Base-by-base conservation (phyloP, 2,329 filamentous ascomycete species). In the Cordyceps fumosorosea region DNA sequence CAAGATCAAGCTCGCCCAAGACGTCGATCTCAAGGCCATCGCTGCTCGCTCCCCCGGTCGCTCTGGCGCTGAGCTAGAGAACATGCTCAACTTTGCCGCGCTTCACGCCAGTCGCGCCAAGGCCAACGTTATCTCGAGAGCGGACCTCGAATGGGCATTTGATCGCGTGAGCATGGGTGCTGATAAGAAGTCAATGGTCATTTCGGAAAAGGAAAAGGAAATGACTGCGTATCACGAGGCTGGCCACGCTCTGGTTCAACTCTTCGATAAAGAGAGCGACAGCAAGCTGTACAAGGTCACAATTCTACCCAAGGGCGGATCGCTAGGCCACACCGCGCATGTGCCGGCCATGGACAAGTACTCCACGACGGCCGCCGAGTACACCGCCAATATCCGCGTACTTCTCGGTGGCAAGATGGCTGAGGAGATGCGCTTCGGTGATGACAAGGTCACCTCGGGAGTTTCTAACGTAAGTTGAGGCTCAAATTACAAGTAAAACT, bases 131-230 rank as follows among this genome's bases (percentile, higher is more conserved):
- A 90, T 99, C 59, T 83, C 84, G 14, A 89, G 91, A 74, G 76
- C 83, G 40, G 92, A 98, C 71, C 88, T 98, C 66, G 93, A 97
- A 68, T 99, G 93, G 93, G 95, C 95, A 62, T 98, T 96, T 77
- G 95, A 99, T 79, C 95, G 95, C 77, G 90, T 99, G 60, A 89
- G 96, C 74, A 96, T 99, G 91, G 95, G 95, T 44, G 90, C 93
- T 2, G 95, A 99, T 78, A 87, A 89, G 72, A 90, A 88, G 73
- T 96, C 89, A 67, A 91, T 93, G 77, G 84, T 97, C 62, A 93
- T 99, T 62, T 90, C 89, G 50, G 86, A 93, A 66, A 92, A 96
- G 77, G 95, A 99, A 77, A 98, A 96, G 79, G 84, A 95, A 68
- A 88, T 92, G 81, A 96, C 93, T n/a, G 92, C 92, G 1, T 96